Conservation (phyloP, 106 monocot genomes). For the Vanilla planifolia region DNA sequence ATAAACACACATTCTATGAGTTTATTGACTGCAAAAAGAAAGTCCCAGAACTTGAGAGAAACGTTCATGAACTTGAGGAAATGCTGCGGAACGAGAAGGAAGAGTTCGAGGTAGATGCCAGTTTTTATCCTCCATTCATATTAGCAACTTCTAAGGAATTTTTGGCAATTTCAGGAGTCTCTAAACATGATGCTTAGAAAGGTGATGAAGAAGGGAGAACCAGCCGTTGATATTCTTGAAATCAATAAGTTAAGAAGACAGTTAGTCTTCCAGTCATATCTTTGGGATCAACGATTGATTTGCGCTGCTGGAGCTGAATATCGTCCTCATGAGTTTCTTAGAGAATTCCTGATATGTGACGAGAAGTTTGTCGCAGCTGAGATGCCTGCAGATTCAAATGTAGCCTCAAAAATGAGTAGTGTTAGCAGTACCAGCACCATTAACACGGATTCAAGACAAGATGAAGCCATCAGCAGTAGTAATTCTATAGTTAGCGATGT, state of each 20-base stretch:
- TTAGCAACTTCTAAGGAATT: neutral
- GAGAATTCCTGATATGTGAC: conserved; percentile 15
- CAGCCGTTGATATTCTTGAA: conserved; percentile 68
- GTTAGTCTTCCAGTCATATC: conserved; percentile 60
- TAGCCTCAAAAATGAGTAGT: conserved; percentile 14
- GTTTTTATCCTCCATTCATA: neutral
- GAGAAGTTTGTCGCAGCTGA: conserved; percentile 18
- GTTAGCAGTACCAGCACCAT: conserved; percentile 14
- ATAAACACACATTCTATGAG: conserved; percentile 12
- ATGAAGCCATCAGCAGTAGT: conserved; percentile 17
- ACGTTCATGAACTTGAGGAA: conserved; percentile 48
- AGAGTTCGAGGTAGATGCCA: conserved; percentile 62
- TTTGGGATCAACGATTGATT: conserved; percentile 77
- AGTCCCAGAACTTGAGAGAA: conserved; percentile 17
- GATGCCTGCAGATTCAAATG: conserved; percentile 25
- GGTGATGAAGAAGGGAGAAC: conserved; percentile 36
- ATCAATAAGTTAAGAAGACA: conserved; percentile 71
- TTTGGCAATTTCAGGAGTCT: conserved; percentile 39
- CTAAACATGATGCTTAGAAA: conserved; percentile 40
- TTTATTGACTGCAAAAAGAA: conserved; percentile 11
- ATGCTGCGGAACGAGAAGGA: conserved; percentile 59
- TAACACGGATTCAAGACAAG: conserved; percentile 11
- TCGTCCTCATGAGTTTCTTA: conserved; percentile 28
- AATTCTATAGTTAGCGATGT: conserved; percentile 5
- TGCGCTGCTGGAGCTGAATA: conserved; percentile 31